Percentiles rank a stretch among this genome's conserved stretches.
These are phyloP conservation scores for Dactylella cylindrospora DNA, from an alignment of 2,329 filamentous ascomycete species.

Conservation along the genomic window DNA sequence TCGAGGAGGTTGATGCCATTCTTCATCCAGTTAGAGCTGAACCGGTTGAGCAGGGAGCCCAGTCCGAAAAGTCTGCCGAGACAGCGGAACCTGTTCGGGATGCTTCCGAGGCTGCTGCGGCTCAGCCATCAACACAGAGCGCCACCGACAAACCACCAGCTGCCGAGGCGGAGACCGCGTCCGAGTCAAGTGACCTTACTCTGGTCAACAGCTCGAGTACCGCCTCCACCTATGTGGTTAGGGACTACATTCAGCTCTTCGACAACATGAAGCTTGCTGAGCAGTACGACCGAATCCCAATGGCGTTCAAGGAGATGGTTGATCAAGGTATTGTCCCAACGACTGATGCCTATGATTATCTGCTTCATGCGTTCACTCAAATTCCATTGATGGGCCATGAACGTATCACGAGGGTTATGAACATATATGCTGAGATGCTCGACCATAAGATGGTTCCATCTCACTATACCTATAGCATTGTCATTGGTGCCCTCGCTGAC, in stretches of 20 bases:
- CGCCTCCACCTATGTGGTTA: conserved; percentile 65
- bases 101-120: neutral
- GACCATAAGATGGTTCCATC: conserved; percentile 79
- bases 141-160: neutral
- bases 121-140: neutral
- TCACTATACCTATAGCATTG: conserved; percentile 79
- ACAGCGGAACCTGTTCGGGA: neutral
- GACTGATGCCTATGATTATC: conserved; percentile 84
- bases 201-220: conserved; percentile 54
- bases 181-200: conserved; percentile 52
- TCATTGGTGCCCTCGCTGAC: conserved; percentile 78
- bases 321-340: conserved; percentile 78
- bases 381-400: conserved; percentile 77
- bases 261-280: conserved; percentile 69
- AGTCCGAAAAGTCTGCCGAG: neutral
- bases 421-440: conserved; percentile 96
- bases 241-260: conserved; percentile 76
- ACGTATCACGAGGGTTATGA: conserved; percentile 84
- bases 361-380: conserved; percentile 80
- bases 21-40: conserved; percentile 1
- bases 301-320: conserved; percentile 87
- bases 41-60: neutral
- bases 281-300: conserved; percentile 83
- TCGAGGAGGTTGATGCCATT: conserved; percentile 15
- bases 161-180: conserved; percentile 47